These are phyloP conservation scores for Pezicula radicicola DNA, from an alignment of 2,329 filamentous ascomycete genomes.

Conservation along the genomic window DNA sequence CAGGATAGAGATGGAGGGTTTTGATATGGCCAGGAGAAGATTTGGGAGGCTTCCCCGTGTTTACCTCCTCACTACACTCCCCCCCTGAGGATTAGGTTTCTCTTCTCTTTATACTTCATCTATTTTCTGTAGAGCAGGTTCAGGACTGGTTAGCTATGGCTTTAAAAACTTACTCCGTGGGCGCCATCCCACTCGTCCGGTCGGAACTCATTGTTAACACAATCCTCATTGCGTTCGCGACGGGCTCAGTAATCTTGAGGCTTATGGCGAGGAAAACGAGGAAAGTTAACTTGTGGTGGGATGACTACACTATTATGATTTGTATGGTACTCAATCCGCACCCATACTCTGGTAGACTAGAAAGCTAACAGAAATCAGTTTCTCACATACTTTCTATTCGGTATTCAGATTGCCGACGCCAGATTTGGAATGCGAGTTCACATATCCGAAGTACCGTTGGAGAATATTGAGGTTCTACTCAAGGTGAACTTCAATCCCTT, in stretches of 20 bases:
- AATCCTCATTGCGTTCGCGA: background rate
- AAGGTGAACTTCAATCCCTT: background rate
- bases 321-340: constrained; percentile 18
- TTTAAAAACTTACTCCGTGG: background rate
- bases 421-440: background rate
- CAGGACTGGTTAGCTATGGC: too few relatives aligned
- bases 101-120: too few relatives aligned
- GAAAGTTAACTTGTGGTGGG: constrained; percentile 26
- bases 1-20: too few relatives aligned
- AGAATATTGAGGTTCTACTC: background rate
- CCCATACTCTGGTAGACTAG: background rate
- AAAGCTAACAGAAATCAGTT: background rate
- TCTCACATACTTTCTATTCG: background rate
- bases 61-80: too few relatives aligned
- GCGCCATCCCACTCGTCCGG: background rate
- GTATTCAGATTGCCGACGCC: background rate
- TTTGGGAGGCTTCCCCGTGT: too few relatives aligned
- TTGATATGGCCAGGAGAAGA: too few relatives aligned
- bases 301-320: constrained; percentile 35
- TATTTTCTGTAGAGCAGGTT: too few relatives aligned
- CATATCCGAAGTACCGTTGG: background rate
- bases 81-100: too few relatives aligned
- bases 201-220: background rate
- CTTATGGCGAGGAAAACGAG: background rate
- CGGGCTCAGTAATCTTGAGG: background rate